Evolutionary conservation across 768 basidiomycete species (phyloP).

Genomic region (Mycena pura): DNA sequence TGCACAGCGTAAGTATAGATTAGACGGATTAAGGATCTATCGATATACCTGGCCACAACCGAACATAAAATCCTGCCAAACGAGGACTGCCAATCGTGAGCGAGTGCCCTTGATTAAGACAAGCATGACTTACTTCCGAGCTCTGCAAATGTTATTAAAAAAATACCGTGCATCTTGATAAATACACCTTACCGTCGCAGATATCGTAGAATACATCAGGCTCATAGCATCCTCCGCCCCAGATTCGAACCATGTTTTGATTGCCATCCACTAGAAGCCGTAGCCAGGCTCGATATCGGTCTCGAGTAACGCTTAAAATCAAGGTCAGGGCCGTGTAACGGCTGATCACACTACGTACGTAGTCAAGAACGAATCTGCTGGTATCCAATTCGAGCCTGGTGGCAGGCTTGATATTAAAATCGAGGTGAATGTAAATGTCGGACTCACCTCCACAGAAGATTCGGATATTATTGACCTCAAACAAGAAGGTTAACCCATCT

Average conservation of each 20-base stretch:
- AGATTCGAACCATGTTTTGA: constrained; percentile 91
- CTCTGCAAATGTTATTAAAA: constrained; percentile 46
- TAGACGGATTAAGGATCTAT: background rate
- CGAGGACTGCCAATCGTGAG: constrained; percentile 59
- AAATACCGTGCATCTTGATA: background rate
- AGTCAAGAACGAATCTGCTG: constrained; percentile 90
- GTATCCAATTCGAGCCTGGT: constrained; percentile 91
- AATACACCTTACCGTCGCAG: constrained; percentile 65
- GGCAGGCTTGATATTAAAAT: background rate
- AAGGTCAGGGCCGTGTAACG: background rate
- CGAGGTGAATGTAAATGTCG: background rate
- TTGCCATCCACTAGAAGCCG: constrained; percentile 87
- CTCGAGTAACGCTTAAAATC: constrained; percentile 46
- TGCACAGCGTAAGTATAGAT: constrained; percentile 35
- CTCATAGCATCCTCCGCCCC: constrained; percentile 95
- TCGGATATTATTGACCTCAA: constrained; percentile 88
- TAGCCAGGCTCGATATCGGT: constrained; percentile 81
- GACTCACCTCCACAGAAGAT: constrained; percentile 83
- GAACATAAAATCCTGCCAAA: constrained; percentile 99
- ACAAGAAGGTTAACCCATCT: constrained; percentile 84
- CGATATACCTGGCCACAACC: constrained; percentile 83
- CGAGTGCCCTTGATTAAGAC: background rate
- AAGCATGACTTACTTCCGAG: constrained; percentile 61
- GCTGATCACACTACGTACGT: constrained; percentile 52
- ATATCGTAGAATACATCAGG: constrained; percentile 82